Evolutionary conservation across 192 early-diverging fungal species (phyloP).

Genomic region (Gonapodya prolifera): DNA sequence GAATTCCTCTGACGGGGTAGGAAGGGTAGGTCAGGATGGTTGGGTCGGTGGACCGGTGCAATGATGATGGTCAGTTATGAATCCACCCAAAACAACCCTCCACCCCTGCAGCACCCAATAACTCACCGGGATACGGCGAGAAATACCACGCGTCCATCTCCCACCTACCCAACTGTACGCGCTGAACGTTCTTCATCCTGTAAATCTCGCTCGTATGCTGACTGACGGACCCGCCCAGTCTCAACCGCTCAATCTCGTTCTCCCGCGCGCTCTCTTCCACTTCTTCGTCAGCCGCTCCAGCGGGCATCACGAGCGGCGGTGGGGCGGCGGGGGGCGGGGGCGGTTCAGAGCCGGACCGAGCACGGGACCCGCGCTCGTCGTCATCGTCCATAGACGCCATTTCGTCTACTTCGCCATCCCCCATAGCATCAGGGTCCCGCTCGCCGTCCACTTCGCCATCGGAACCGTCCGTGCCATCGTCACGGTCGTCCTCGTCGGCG

Average conservation of each 20-base stretch:
- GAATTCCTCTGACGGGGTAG: constrained; percentile 39
- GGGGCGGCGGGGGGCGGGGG: background rate
- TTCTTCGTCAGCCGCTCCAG: background rate
- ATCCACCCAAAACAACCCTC: background rate
- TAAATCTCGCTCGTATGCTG: constrained; percentile 50
- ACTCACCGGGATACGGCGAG: constrained; percentile 73
- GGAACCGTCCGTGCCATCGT: background rate
- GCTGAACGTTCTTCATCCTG: constrained; percentile 87
- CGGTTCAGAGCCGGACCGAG: background rate
- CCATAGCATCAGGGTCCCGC: background rate
- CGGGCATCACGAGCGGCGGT: background rate
- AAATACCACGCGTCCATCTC: constrained; percentile 98
- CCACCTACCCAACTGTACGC: constrained; percentile 82
- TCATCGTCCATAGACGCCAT: background rate
- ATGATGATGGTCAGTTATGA: background rate
- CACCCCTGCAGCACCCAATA: background rate
- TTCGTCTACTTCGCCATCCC: background rate
- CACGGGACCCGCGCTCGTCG: background rate
- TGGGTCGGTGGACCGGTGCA: background rate
- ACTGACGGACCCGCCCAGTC: constrained; percentile 1
- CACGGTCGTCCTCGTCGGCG: background rate
- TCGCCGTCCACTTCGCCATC: background rate
- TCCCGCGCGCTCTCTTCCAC: background rate
- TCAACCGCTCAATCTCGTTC: background rate
- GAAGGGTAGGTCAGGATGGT: background rate